Evolutionary conservation across 257 asterid species (phyloP).

Genomic region (Perilla frutescens): DNA sequence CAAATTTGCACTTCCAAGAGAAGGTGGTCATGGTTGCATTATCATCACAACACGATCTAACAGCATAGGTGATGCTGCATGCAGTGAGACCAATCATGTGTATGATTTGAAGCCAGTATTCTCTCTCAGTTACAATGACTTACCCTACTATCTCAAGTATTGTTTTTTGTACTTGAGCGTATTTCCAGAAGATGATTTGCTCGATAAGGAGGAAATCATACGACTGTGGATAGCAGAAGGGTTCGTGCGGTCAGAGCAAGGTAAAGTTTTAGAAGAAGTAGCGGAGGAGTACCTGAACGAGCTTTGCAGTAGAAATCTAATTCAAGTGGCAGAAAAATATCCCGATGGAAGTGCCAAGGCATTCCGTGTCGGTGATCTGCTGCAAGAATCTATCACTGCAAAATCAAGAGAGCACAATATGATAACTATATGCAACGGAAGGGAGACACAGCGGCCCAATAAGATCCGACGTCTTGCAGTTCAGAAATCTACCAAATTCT

Average conservation of each 20-base stretch:
- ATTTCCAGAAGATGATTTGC: slow-evolving; percentile 32
- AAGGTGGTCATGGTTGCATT: slow-evolving; percentile 12
- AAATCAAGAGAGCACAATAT: slow-evolving; percentile 29
- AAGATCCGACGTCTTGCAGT: slow-evolving; percentile 27
- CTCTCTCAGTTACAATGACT: too few species aligned
- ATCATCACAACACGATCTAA: slow-evolving; percentile 19
- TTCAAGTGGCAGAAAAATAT: slow-evolving; percentile 27
- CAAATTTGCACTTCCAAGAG: slow-evolving; percentile 9
- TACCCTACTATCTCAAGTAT: too few species aligned
- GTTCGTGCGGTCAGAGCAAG: slow-evolving; percentile 29
- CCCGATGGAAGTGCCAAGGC: neutral
- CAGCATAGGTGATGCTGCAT: too few species aligned
- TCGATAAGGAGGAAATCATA: neutral
- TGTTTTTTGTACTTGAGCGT: too few species aligned
- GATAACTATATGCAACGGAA: neutral
- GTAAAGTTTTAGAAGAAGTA: slow-evolving; percentile 34
- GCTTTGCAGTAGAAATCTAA: slow-evolving; percentile 35
- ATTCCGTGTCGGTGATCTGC: slow-evolving; percentile 37
- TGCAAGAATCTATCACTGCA: slow-evolving; percentile 21
- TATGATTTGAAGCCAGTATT: too few species aligned
- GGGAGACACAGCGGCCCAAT: neutral
- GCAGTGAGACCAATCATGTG: too few species aligned
- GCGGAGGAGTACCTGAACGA: slow-evolving; percentile 38
- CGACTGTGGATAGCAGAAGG: slow-evolving; percentile 49
- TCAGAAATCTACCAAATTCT: too few species aligned